Percentiles rank a stretch among this genome's conserved stretches.
phyloP scores from a whole-genome alignment of 2,329 filamentous ascomycete genomes.

The Aquanectria penicillioides region DNA sequence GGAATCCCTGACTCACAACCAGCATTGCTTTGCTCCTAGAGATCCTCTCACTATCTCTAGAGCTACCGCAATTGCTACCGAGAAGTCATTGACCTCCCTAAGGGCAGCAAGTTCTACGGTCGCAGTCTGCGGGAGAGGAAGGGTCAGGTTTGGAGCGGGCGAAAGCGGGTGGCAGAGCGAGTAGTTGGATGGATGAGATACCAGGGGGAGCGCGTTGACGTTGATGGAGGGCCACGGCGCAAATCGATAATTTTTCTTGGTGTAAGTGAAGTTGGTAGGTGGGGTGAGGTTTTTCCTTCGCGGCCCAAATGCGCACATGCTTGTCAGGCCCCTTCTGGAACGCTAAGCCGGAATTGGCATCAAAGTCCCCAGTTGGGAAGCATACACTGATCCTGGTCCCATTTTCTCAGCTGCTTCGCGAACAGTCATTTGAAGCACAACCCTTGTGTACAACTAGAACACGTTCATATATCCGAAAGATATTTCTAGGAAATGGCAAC shows the following conservation, averaged over 20 bases:
- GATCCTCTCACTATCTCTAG: slow-evolving; percentile 83
- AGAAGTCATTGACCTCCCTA: slow-evolving; percentile 62
- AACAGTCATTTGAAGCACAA: too few species aligned
- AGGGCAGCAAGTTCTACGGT: slow-evolving; percentile 21
- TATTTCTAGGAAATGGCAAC: too few species aligned
- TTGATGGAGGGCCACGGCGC: slow-evolving; percentile 32
- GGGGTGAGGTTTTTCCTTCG: slow-evolving; percentile 34
- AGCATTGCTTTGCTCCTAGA: slow-evolving; percentile 75
- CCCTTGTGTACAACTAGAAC: too few species aligned
- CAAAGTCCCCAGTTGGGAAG: neutral
- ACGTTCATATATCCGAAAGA: neutral
- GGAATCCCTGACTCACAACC: slow-evolving; percentile 56
- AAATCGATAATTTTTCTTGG: slow-evolving; percentile 42
- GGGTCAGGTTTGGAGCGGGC: slow-evolving; percentile 5
- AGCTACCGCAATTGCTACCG: slow-evolving; percentile 78
- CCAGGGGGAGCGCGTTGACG: slow-evolving; percentile 19
- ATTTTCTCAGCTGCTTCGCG: neutral
- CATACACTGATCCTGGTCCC: neutral
- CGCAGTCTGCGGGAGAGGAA: slow-evolving; percentile 8
- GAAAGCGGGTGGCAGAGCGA: slow-evolving; percentile 4
- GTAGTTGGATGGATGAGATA: slow-evolving; percentile 23
- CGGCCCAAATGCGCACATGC: slow-evolving; percentile 13
- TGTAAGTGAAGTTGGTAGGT: slow-evolving; percentile 41
- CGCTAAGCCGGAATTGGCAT: slow-evolving; percentile 15
- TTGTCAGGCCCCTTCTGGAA: neutral